phyloP scores from a whole-genome alignment of 1,139 yeast genomes.

The Blastobotrys ciferrii region DNA sequence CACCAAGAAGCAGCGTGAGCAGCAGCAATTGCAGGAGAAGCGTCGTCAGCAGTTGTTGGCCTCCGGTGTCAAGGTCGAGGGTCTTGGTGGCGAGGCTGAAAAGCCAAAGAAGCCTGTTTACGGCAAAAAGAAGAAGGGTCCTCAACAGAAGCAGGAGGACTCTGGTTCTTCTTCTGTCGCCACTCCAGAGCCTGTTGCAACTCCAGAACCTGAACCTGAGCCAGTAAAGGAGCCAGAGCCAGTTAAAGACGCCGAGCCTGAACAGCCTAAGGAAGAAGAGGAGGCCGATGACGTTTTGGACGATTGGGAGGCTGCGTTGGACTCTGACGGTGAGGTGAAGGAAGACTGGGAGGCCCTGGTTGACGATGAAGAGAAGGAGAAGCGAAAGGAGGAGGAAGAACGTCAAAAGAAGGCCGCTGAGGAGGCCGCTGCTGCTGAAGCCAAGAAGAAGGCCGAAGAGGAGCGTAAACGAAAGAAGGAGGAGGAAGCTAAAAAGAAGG shows the following conservation, averaged over 20 bases:
- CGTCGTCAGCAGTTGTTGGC: slow-evolving; percentile 85
- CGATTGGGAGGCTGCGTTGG: slow-evolving; percentile 42
- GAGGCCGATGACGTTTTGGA: slow-evolving; percentile 37
- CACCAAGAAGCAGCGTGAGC: slow-evolving; percentile 94
- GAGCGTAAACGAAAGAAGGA: slow-evolving; percentile 24
- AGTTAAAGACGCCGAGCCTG: slow-evolving; percentile 25
- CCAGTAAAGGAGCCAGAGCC: slow-evolving; percentile 27
- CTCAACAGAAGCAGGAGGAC: slow-evolving; percentile 30
- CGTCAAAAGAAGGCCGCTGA: slow-evolving; percentile 30
- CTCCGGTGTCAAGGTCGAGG: slow-evolving; percentile 74
- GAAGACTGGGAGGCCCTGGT: slow-evolving; percentile 35
- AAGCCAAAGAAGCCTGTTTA: slow-evolving; percentile 76
- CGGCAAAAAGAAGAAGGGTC: slow-evolving; percentile 71
- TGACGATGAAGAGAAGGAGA: slow-evolving; percentile 32
- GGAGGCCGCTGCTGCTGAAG: slow-evolving; percentile 28
- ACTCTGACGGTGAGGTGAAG: slow-evolving; percentile 40
- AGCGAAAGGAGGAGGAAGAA: slow-evolving; percentile 20
- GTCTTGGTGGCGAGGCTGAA: slow-evolving; percentile 47
- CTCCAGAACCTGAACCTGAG: slow-evolving; percentile 21
- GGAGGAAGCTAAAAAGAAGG: slow-evolving; percentile 23
- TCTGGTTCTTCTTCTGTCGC: slow-evolving; percentile 8
- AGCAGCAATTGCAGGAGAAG: slow-evolving; percentile 79
- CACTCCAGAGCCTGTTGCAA: slow-evolving; percentile 26
- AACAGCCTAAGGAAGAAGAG: slow-evolving; percentile 20
- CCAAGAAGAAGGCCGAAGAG: slow-evolving; percentile 24